phyloP scores from a whole-genome alignment of 2,329 filamentous ascomycete species.

The Ascochyta fabae region DNA sequence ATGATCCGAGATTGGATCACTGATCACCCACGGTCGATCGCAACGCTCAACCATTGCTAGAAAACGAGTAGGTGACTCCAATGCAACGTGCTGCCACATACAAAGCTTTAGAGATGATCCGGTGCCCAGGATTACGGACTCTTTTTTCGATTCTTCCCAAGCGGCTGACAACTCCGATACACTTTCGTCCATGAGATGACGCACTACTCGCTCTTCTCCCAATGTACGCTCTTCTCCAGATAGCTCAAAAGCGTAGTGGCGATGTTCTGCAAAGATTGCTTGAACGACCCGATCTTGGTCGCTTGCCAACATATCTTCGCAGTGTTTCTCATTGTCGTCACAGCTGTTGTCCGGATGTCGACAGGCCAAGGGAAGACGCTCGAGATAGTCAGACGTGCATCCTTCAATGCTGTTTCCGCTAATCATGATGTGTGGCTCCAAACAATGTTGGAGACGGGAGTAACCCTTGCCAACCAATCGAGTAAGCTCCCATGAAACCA shows the following conservation, averaged over 20 bases:
- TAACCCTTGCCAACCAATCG: neutral
- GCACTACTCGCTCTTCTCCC: neutral
- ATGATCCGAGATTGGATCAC: neutral
- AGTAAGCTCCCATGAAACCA: neutral
- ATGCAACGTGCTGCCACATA: conserved; percentile 5
- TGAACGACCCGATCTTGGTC: conserved; percentile 12
- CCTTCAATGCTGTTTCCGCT: neutral
- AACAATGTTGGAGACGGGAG: neutral
- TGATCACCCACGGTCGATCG: neutral
- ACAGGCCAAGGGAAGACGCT: neutral
- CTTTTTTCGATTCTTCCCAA: neutral
- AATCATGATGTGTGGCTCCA: neutral
- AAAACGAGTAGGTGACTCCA: conserved; percentile 2
- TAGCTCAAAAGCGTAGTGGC: conserved; percentile 14
- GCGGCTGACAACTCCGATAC: neutral
- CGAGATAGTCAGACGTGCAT: neutral
- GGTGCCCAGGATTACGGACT: neutral
- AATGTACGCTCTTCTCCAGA: neutral
- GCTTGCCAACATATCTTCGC: conserved; percentile 5
- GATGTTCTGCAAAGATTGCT: conserved; percentile 17
- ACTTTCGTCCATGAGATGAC: neutral
- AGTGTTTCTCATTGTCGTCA: conserved; percentile 4
- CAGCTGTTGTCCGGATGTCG: neutral
- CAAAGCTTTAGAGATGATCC: neutral
- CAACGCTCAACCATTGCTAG: conserved; percentile 4